Base-by-base conservation (phyloP, 2,329 filamentous ascomycete species). In the Neurospora sp. region DNA sequence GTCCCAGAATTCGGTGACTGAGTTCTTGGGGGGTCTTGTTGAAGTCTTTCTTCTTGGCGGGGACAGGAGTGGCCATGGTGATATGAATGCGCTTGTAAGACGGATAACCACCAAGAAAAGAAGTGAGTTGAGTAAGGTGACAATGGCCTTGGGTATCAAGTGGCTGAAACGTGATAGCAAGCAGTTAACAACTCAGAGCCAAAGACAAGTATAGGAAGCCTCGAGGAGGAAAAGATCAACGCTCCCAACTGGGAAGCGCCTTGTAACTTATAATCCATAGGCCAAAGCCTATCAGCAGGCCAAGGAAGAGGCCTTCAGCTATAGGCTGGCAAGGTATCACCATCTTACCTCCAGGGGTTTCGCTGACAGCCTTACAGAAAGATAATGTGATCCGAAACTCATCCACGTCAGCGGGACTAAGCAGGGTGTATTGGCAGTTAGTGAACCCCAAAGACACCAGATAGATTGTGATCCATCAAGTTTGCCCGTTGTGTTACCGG, bases 1-100 rank as follows among this genome's bases (percentile, higher is more conserved):
- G 68, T 77, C 76, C 82, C 82, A 83, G 73, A 83, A 83, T 38
- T 79, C 79, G 41, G 77, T 77, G 38, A 83, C 76, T n/a, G 11
- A 77, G 72, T 69, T 81, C 79, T 68, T 83, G 82, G n/a, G 82
- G 81, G 8, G 75, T 75, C 72, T 77, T 76, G 70, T 70, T 73
- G 69, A 67, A 69, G 69, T 75, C 71, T 19, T 74, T 75, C 66
- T 74, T 74, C 40, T 68, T 67, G 62, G 66, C 6, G 10, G 40
- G 46, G 28, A 28, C 28, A 28, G 28, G 28, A 28, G 67, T 46
- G 15, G 67, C 19, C 71, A 72, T 72, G 68, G 41, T 69, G 46
- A 40, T 15, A 57, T 36, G n/a, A 15, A 12, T 15, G 8, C 36
- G 46, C 6, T 23, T 67, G 23, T 40, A 33, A 8, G 19, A n/a